phyloP scores from a whole-genome alignment of 345 rosid genomes.

The Eucalyptus cloeziana region DNA sequence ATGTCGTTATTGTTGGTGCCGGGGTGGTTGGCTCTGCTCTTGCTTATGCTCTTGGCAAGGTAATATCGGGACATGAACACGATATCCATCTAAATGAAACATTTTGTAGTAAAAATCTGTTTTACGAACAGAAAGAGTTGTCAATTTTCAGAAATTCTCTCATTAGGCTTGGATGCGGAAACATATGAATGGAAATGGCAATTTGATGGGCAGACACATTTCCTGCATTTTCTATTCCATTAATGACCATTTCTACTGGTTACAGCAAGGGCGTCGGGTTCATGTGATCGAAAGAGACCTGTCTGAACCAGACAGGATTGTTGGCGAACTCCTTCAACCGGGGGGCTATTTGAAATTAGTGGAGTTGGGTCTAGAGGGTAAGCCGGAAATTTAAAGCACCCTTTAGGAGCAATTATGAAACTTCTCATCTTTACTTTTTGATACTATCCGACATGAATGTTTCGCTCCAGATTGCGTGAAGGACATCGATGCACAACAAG shows the following conservation, averaged over 20 bases:
- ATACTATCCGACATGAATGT: not conserved
- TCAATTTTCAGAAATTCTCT: not conserved
- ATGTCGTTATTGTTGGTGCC: not conserved
- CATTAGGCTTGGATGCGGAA: not conserved
- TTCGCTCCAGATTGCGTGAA: not conserved
- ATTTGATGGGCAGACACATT: not conserved
- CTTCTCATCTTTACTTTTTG: not conserved
- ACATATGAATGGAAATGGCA: not conserved
- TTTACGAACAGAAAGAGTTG: not conserved
- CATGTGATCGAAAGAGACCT: slow-evolving; percentile 1
- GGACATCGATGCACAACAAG: not conserved
- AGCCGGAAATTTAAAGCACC: not conserved
- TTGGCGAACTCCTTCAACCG: not conserved
- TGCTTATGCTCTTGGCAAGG: slow-evolving; percentile 1
- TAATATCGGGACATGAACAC: not conserved
- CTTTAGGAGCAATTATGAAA: not conserved
- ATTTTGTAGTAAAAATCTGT: not conserved
- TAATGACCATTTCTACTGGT: not conserved
- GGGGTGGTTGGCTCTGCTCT: not conserved
- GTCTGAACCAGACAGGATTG: slow-evolving; percentile 1
- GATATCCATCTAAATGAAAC: not conserved
- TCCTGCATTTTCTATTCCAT: not conserved
- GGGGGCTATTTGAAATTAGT: not conserved
- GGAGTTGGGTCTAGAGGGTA: not conserved
- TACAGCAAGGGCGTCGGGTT: not conserved